These are phyloP conservation scores for Acacia melanoxylon DNA, from an alignment of 306 rosid species.

Conservation along the genomic window DNA sequence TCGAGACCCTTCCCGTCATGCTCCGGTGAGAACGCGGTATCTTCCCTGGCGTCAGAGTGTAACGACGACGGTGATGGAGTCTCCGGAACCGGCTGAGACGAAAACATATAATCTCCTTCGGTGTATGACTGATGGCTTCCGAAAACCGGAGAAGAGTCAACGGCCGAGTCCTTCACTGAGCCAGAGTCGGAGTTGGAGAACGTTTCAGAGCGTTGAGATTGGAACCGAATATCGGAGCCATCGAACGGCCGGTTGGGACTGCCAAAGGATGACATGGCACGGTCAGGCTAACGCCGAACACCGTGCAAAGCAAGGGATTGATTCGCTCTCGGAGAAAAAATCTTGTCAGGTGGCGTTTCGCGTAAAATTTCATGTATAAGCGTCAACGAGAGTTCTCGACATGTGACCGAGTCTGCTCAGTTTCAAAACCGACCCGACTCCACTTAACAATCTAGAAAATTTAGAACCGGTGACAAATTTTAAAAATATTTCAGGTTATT, in stretches of 20 bases:
- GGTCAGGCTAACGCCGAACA: constrained; percentile 1
- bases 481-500: no score
- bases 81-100: neutral
- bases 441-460: no score
- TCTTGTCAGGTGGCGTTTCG: neutral
- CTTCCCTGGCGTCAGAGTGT: constrained; percentile 31
- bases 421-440: neutral
- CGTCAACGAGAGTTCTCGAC: neutral
- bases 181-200: constrained; percentile 39
- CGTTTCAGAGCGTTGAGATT: constrained; percentile 3
- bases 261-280: constrained; percentile 47
- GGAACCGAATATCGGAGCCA: neutral
- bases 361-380: neutral
- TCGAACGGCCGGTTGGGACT: constrained; percentile 27
- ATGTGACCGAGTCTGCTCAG: constrained; percentile 1
- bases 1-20: constrained; percentile 38
- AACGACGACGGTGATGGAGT: neutral
- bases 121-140: neutral
- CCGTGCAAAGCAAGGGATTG: constrained; percentile 28
- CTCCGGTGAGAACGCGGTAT: constrained; percentile 33
- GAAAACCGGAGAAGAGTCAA: neutral
- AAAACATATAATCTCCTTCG: neutral
- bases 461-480: no score
- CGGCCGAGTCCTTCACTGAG: constrained; percentile 12
- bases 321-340: neutral